phyloP scores from a whole-genome alignment of 2,329 filamentous ascomycete genomes.

The Zalaria obscura region DNA sequence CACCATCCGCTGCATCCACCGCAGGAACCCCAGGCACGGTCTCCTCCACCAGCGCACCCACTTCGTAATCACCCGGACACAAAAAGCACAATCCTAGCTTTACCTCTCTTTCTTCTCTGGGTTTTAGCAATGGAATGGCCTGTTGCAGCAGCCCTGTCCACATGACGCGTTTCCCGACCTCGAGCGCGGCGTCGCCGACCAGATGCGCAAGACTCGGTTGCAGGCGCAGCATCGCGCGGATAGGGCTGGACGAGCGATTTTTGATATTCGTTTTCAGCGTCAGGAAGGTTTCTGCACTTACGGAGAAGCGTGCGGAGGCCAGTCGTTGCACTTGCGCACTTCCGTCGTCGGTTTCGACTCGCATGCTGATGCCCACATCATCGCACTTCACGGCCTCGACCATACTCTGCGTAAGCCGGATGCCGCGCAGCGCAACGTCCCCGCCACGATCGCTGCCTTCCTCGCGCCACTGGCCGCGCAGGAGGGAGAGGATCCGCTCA shows the following conservation, averaged over 20 bases:
- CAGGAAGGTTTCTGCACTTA: constrained; percentile 48
- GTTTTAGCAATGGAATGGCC: constrained; percentile 47
- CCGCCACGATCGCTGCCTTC: constrained; percentile 45
- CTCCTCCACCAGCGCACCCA: constrained; percentile 72
- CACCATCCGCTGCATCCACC: not conserved
- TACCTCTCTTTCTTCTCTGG: constrained; percentile 45
- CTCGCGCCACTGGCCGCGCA: constrained; percentile 60
- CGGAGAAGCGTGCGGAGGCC: constrained; percentile 31
- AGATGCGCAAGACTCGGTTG: constrained; percentile 65
- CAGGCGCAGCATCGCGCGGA: constrained; percentile 60
- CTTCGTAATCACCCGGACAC: constrained; percentile 69
- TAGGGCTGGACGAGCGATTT: constrained; percentile 53
- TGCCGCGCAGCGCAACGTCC: constrained; percentile 58
- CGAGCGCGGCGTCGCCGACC: constrained; percentile 53
- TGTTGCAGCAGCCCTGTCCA: constrained; percentile 80
- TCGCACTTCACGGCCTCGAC: constrained; percentile 71
- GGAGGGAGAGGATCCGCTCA: constrained; percentile 58
- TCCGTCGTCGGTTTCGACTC: not conserved
- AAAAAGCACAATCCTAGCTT: constrained; percentile 59
- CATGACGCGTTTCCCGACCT: constrained; percentile 66
- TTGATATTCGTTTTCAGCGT: constrained; percentile 56
- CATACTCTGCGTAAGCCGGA: constrained; percentile 64
- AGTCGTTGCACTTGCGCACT: constrained; percentile 7
- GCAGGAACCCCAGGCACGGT: constrained; percentile 12
- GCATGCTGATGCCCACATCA: constrained; percentile 31